A percentile compares a stretch with the other conserved stretches of the same genome.
These are phyloP conservation scores for Immersiella caudata DNA, from an alignment of 495 filamentous ascomycete genomes.

Conservation along the genomic window DNA sequence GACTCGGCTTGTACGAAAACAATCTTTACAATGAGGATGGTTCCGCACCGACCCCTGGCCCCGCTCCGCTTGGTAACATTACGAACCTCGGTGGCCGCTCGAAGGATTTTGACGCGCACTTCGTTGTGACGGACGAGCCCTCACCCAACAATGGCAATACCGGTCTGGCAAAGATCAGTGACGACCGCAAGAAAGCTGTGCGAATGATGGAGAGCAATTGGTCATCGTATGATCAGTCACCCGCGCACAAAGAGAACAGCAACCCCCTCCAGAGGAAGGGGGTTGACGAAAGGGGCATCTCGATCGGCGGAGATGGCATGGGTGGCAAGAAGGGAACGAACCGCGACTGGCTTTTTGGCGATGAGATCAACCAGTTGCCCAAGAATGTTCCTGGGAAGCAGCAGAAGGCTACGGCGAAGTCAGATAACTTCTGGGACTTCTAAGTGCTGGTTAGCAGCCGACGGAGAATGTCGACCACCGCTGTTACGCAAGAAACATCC, in stretches of 20 bases:
- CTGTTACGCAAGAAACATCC: not conserved
- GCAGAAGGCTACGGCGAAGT: conserved; percentile 34
- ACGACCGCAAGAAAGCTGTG: conserved; percentile 60
- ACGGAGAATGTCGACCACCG: not conserved
- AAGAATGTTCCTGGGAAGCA: conserved; percentile 41
- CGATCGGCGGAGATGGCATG: conserved; percentile 72
- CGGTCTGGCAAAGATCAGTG: conserved; percentile 37
- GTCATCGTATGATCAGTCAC: conserved; percentile 64
- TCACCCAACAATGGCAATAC: conserved; percentile 43
- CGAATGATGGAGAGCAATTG: conserved; percentile 72
- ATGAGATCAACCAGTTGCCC: conserved; percentile 50
- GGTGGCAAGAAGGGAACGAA: conserved; percentile 65
- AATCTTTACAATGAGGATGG: conserved; percentile 65
- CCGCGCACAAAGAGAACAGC: conserved; percentile 54
- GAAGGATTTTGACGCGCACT: conserved; percentile 76
- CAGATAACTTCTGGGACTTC: conserved; percentile 59
- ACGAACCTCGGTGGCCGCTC: conserved; percentile 67
- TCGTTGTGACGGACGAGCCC: conserved; percentile 63
- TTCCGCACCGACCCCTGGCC: conserved; percentile 33
- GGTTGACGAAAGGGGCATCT: conserved; percentile 51
- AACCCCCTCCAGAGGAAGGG: conserved; percentile 38
- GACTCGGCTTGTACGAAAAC: conserved; percentile 76
- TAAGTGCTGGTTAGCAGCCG: conserved; percentile 29
- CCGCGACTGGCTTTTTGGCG: conserved; percentile 65
- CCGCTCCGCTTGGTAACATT: conserved; percentile 56